Evolutionary conservation across 2,329 filamentous ascomycete genomes (phyloP), one percentile per base, ranked within the genome.

Genomic region (Huntiella decipiens): DNA sequence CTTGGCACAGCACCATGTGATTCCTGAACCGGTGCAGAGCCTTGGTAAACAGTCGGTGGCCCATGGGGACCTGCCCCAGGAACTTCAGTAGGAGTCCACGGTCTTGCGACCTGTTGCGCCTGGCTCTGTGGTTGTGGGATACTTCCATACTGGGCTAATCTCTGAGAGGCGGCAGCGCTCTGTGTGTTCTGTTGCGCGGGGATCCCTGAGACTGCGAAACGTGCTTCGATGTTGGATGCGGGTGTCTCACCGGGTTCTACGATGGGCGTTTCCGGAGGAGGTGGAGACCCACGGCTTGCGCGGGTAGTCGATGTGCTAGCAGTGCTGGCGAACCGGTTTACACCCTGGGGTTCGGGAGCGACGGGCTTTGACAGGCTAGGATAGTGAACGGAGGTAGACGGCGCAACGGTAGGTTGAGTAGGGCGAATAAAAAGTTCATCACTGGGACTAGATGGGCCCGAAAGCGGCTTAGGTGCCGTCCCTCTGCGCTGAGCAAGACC

Each of bases 61-160:
- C 87, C 87, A 63, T 94, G 85, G 4, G 85, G 84, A 44, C 86
- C 80, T 51, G 79, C 79, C 31, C 85, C 86, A 1, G 87, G 86
- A 48, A 78, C 72, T 59, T 98, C 91, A 3, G 91, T 96, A 1
- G 91, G 91, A 7, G 88, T 96, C 91, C 88, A 96, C 28, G 87
- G 87, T 41, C 88, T 73, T 19, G 69, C 58, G 19, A 63, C 66
- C 16, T 41, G 38, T 15, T 34, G 44, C 12, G 16, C 5, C 11
- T 46, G 38, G 4, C 28, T 33, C 16, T 49, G 47, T 2, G 45
- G 43, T n/a, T 44, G 64, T 38, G 63, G 60, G 31, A 60, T 57
- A 32, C 69, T 65, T 16, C 70, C 73, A 58, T 94, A 95, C 50
- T 91, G 83, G 34, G 84, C 81, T 51, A 81, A 65, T 53, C 87